Evolutionary conservation across 2,329 filamentous ascomycete genomes (phyloP), one percentile per base, ranked within the genome.

Genomic region (Ophiostoma sp.): DNA sequence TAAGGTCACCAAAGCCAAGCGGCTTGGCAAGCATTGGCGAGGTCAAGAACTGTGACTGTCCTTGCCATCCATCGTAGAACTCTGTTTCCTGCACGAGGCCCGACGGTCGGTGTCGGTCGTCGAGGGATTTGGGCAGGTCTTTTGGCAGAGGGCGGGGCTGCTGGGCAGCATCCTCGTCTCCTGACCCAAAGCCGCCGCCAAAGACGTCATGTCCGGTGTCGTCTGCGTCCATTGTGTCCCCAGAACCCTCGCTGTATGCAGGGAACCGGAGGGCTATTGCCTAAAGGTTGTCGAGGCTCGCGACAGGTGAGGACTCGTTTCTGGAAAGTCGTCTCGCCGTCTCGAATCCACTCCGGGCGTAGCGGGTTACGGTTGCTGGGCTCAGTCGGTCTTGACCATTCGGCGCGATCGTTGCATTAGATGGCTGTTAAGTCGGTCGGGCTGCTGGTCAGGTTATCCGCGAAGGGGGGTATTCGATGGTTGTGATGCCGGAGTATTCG

Each of bases 41-140:
- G 4, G 92, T 96, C 72, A 98, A 84, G 79, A 97, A 97, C 80
- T 97, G 93, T 62, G 94, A 97, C 83, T 97, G 92, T 83, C 94
- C 94, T 88, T 98, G 93, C 95, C 95, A 99, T 73, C 92, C 95
- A 84, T 99, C 95, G 78, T 98, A 99, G 81, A 97, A 92, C 82
- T 98, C 95, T 55, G 93, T 97, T 82, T 98, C 95, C 52, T 84
- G 83, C 68, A 90, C 84, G 72, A 88, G 85, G 71, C 89, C 87
- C 64, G 81, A 83, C 4, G 88, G 85, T 74, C 84, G 84, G 73
- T 89, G 86, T 70, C 95, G 87, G 81, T 99, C 95, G 78, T 99
- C 90, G 68, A 99, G 85, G 12, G 93, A 97, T 73, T 86, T 95
- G 11, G 95, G 95, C 47, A 99, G 85, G 79, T 99, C 95, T 73